Evolutionary conservation across 345 rosid genomes (phyloP), one percentile per base, ranked within the genome.

Genomic region (Eucalyptus grandis): DNA sequence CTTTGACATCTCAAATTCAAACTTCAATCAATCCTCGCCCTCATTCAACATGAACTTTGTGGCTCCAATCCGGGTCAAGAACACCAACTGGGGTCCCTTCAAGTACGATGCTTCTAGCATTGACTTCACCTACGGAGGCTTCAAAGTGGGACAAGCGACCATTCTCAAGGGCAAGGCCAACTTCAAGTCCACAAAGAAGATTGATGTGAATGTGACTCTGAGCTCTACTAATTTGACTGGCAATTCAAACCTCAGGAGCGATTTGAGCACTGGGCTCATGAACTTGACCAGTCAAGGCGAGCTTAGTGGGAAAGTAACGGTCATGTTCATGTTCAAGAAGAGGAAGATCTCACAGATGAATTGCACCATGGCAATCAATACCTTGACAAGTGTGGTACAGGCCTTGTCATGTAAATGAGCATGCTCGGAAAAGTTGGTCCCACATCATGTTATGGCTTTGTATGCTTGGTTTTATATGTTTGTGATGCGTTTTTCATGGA

Each of bases 41-140:
- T 89, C 90, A 5, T 91, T 91, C 86, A 27, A 30, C 60, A 50
- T 83, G 86, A 31, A 27, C 37, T 83, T 89, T 16, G 26, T 81
- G 47, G 88, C 89, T 46, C 89, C 90, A 43, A 49, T 91, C 62
- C 85, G 86, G 86, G 40, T 91, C 88, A 91, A 89, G 90, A 91
- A 91, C 89, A 56, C 89, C 86, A 91, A 91, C 87, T 90, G 88
- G 87, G 91, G 91, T 31, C 89, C 88, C 53, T 90, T 82, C 82
- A 89, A 89, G 82, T 90, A 85, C 46, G 91, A 81, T 8, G 58
- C 67, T 8, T 53, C 88, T 31, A 88, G 49, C 2, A 83, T 89
- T 22, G 11, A 6, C 27, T 87, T 91, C 86, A 43, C 62, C 10
- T 91, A 91, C 37, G 34, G 58, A 1, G 90, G 89, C 15, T 15